Evolutionary conservation across 2,329 filamentous ascomycete species (phyloP).

Genomic region (Apiospora aurea): DNA sequence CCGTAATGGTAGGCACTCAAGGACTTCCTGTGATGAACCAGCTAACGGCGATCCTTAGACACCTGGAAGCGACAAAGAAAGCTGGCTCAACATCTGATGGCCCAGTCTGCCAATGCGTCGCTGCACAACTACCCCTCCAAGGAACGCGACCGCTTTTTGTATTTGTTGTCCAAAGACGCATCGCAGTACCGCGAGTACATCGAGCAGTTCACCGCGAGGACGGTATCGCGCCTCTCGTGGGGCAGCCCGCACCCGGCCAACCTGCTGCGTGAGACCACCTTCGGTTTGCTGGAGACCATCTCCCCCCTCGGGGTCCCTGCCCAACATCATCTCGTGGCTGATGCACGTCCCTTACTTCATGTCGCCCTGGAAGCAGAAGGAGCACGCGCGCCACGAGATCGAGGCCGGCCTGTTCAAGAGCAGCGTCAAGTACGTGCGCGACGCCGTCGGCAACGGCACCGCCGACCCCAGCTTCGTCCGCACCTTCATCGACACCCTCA

Average conservation of each 20-base stretch:
- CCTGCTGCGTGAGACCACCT: conserved; percentile 52
- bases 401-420: conserved; percentile 48
- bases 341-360: conserved; percentile 47
- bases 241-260: conserved; percentile 50
- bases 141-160: conserved; percentile 54
- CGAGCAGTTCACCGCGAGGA: conserved; percentile 56
- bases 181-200: conserved; percentile 53
- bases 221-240: conserved; percentile 54
- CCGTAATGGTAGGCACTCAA: conserved; percentile 44
- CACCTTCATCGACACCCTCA: conserved; percentile 47
- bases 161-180: conserved; percentile 48
- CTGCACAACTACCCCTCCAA: conserved; percentile 51
- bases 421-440: conserved; percentile 47
- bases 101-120: conserved; percentile 42
- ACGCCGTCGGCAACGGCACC: conserved; percentile 40
- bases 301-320: conserved; percentile 52
- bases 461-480: conserved; percentile 50
- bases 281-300: conserved; percentile 54
- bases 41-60: conserved; percentile 39
- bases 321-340: conserved; percentile 49
- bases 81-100: conserved; percentile 53
- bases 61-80: conserved; percentile 58
- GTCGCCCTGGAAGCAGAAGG: conserved; percentile 55
- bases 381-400: conserved; percentile 47
- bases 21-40: conserved; percentile 7